Percentiles rank a stretch among this genome's conserved stretches.
Conservation (phyloP, 139 green algal species). For the Tetradesmus obliquus region DNA sequence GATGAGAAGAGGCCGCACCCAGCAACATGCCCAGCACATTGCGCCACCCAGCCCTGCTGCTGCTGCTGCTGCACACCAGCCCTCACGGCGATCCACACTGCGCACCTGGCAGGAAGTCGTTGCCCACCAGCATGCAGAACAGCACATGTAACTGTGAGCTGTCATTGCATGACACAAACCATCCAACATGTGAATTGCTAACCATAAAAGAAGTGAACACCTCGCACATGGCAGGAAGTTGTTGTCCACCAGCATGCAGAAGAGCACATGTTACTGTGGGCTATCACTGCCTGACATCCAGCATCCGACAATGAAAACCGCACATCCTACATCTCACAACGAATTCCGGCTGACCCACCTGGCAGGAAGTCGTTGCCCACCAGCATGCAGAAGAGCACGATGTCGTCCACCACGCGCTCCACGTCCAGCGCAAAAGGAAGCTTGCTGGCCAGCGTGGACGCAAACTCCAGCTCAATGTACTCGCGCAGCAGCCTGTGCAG, state of each 20-base stretch:
- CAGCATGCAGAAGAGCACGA: slow-evolving; percentile 97
- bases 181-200: too few species aligned
- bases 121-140: slow-evolving; percentile 95
- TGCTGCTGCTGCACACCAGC: too few species aligned
- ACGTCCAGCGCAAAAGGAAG: slow-evolving; percentile 70
- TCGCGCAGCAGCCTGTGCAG: slow-evolving; percentile 85
- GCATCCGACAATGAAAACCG: too few species aligned
- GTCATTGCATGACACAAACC: too few species aligned
- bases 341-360: slow-evolving; percentile 40
- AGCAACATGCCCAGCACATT: too few species aligned
- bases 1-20: too few species aligned
- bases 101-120: slow-evolving; percentile 90
- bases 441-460: background rate
- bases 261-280: slow-evolving; percentile 52
- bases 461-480: slow-evolving; percentile 79
- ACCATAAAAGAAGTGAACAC: too few species aligned
- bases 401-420: slow-evolving; percentile 94
- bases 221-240: slow-evolving; percentile 90
- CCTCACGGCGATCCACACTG: too few species aligned
- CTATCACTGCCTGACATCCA: too few species aligned
- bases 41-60: too few species aligned
- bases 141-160: slow-evolving; percentile 60
- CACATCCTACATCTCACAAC: background rate
- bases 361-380: slow-evolving; percentile 98
- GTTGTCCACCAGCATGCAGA: slow-evolving; percentile 97